Percentiles rank a stretch among this genome's conserved stretches.
Conservation (phyloP, 352 stramenopile species). For the Phytophthora syringae region DNA sequence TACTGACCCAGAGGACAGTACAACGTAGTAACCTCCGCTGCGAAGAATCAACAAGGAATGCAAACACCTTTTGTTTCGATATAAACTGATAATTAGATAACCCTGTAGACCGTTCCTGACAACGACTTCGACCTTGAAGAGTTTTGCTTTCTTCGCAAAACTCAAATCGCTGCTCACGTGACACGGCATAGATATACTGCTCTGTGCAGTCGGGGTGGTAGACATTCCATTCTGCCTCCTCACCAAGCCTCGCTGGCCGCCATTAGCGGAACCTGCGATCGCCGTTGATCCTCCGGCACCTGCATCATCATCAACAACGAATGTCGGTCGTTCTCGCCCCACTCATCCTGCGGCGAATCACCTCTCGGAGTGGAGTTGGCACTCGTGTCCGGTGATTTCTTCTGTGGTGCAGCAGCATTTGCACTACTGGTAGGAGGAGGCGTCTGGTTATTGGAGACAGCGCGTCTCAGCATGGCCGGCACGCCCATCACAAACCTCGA, state of each 20-base stretch:
- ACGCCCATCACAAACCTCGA: slow-evolving; percentile 72
- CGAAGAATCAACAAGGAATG: no score
- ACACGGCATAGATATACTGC: slow-evolving; percentile 37
- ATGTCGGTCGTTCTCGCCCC: slow-evolving; percentile 54
- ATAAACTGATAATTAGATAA: slow-evolving; percentile 37
- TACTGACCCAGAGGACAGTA: no score
- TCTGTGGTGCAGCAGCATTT: slow-evolving; percentile 13
- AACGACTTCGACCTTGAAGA: neutral
- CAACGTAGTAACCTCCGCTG: slow-evolving; percentile 1
- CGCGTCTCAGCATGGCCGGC: slow-evolving; percentile 57
- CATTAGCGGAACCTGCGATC: slow-evolving; percentile 72
- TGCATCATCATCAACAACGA: slow-evolving; percentile 76
- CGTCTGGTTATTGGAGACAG: slow-evolving; percentile 39
- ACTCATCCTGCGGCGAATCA: slow-evolving; percentile 32
- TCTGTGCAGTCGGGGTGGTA: slow-evolving; percentile 20
- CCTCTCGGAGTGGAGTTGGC: slow-evolving; percentile 23
- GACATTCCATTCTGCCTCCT: slow-evolving; percentile 4
- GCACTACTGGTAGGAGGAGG: slow-evolving; percentile 7
- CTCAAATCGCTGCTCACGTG: slow-evolving; percentile 10
- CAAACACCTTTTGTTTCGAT: slow-evolving; percentile 12
- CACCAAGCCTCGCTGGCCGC: slow-evolving; percentile 47
- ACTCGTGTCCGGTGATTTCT: slow-evolving; percentile 42
- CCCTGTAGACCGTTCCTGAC: neutral
- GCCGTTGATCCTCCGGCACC: slow-evolving; percentile 54
- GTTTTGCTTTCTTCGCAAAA: slow-evolving; percentile 38